Conservation (phyloP, 1,284 basidiomycete species). For the Schizopora paradoxa region DNA sequence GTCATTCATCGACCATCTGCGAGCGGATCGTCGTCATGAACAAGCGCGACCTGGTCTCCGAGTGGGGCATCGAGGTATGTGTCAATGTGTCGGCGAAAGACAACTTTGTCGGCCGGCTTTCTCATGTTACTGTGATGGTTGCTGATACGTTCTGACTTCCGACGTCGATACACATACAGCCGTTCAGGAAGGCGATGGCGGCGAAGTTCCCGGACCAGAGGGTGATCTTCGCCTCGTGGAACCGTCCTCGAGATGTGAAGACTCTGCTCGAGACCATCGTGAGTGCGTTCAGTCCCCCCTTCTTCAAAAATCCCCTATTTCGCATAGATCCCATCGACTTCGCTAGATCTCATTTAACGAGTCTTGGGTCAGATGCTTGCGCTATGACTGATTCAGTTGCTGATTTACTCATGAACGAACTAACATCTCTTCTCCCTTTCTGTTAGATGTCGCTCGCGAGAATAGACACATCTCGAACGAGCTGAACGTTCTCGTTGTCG, state of each 20-base stretch:
- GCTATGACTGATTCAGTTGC: background rate
- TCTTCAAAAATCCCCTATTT: constrained; percentile 1
- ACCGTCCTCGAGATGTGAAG: constrained; percentile 57
- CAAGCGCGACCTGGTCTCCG: constrained; percentile 88
- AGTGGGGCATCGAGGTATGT: constrained; percentile 77
- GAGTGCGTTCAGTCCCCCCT: constrained; percentile 51
- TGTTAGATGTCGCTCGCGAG: constrained; percentile 61
- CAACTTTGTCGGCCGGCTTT: background rate
- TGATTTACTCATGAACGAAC: background rate
- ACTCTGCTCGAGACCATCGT: constrained; percentile 60
- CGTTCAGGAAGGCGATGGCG: constrained; percentile 64
- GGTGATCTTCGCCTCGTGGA: constrained; percentile 67
- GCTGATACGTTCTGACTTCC: constrained; percentile 17
- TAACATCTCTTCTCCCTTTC: background rate
- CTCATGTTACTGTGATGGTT: no score
- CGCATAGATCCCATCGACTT: no score
- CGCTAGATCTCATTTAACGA: no score
- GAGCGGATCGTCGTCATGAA: constrained; percentile 90
- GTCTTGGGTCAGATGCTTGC: no score
- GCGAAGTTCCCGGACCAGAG: constrained; percentile 62
- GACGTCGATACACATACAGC: constrained; percentile 35
- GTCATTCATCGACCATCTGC: constrained; percentile 41
- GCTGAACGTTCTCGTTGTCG: constrained; percentile 85
- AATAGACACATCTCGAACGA: constrained; percentile 60
- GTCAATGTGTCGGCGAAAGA: background rate